Evolutionary conservation across 129 eudicot species (phyloP).

Genomic region (Lactuca saligna): DNA sequence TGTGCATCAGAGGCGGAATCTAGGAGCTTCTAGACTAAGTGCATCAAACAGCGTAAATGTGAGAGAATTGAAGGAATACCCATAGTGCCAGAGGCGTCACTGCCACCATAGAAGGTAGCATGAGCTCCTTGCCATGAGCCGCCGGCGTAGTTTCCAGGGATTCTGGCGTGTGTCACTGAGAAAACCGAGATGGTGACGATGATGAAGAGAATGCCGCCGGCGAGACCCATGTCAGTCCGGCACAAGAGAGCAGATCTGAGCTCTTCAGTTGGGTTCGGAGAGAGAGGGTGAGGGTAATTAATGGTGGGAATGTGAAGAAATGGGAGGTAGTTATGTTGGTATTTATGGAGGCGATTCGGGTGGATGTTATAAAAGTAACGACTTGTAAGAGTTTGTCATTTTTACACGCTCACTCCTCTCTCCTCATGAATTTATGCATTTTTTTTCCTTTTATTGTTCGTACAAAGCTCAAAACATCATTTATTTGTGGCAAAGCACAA

Average conservation of each 20-base stretch:
- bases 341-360: conserved; percentile 37
- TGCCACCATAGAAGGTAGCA: conserved; percentile 86
- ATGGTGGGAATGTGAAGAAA: conserved; percentile 27
- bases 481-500: too few species aligned
- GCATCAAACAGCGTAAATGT: not conserved
- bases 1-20: not conserved
- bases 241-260: not conserved
- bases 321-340: conserved; percentile 32
- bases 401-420: not conserved
- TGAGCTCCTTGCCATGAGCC: conserved; percentile 65
- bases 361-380: conserved; percentile 10
- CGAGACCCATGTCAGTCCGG: conserved; percentile 33
- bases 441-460: not conserved
- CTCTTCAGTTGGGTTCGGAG: not conserved
- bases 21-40: conserved; percentile 1
- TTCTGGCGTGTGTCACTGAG: conserved; percentile 36
- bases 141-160: conserved; percentile 62
- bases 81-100: conserved; percentile 93
- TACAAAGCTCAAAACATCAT: too few species aligned
- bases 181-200: conserved; percentile 26
- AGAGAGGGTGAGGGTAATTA: conserved; percentile 11
- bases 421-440: not conserved
- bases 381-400: not conserved
- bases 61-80: conserved; percentile 35
- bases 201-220: conserved; percentile 17